Conservation (phyloP, 1,284 basidiomycete genomes). For the Tremellales sp. region DNA sequence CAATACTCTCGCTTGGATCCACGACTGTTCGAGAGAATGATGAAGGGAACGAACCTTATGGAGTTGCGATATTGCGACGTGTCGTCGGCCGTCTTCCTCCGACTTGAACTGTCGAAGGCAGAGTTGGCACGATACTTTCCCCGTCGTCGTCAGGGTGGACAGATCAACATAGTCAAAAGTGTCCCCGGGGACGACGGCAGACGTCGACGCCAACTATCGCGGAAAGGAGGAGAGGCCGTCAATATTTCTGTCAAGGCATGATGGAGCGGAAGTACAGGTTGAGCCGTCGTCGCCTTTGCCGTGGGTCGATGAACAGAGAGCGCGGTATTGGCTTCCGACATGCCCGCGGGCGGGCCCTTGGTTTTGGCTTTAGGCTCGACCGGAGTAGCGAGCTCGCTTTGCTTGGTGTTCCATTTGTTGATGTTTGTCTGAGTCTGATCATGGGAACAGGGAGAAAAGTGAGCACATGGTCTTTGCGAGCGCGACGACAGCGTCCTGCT, state of each 20-base stretch:
- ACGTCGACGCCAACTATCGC: constrained; percentile 1
- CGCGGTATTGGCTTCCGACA: constrained; percentile 39
- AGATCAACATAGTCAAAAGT: constrained; percentile 75
- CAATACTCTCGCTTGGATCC: constrained; percentile 21
- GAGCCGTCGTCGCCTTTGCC: neutral
- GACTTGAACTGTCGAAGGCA: constrained; percentile 89
- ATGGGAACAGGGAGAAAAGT: constrained; percentile 10
- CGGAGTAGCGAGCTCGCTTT: constrained; percentile 62
- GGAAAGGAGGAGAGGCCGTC: constrained; percentile 1
- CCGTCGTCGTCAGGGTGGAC: constrained; percentile 32
- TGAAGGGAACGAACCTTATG: constrained; percentile 69
- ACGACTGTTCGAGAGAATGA: constrained; percentile 26
- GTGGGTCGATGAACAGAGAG: constrained; percentile 13
- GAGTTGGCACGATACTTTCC: constrained; percentile 72
- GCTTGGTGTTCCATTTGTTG: constrained; percentile 90
- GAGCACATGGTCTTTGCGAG: constrained; percentile 11
- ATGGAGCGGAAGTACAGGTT: constrained; percentile 13
- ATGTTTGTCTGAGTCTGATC: constrained; percentile 80
- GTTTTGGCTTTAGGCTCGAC: constrained; percentile 17
- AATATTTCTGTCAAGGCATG: constrained; percentile 6
- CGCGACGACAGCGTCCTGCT: constrained; percentile 1
- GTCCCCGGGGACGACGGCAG: constrained; percentile 41
- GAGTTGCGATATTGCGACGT: constrained; percentile 83
- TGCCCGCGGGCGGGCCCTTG: constrained; percentile 20
- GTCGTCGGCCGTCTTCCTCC: constrained; percentile 73